These are phyloP conservation scores for Hortaea werneckii DNA, from an alignment of 2,329 filamentous ascomycete species.

Conservation along the genomic window DNA sequence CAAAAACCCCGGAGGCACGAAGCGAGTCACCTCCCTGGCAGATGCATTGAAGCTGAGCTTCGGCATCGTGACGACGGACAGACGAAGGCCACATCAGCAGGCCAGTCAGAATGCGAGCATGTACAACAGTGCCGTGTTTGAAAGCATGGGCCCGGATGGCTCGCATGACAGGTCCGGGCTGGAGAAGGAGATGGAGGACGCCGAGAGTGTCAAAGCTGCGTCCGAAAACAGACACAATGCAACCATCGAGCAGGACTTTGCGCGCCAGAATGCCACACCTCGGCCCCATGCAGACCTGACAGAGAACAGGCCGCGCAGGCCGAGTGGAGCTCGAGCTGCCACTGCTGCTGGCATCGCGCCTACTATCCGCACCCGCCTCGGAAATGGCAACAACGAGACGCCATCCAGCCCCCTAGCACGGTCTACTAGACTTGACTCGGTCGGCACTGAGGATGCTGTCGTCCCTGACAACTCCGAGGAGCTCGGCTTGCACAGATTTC, in stretches of 20 bases:
- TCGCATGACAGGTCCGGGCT: constrained; percentile 24
- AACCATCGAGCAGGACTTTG: constrained; percentile 20
- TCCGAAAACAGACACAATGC: background rate
- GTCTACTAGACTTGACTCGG: constrained; percentile 22
- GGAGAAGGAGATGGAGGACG: constrained; percentile 14
- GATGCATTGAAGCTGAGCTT: constrained; percentile 97
- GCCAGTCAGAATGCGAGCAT: constrained; percentile 42
- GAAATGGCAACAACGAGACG: constrained; percentile 12
- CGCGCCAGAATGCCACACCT: constrained; percentile 9
- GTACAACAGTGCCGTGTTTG: constrained; percentile 68
- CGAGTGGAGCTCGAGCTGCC: constrained; percentile 10
- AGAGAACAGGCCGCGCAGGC: background rate
- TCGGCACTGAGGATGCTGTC: constrained; percentile 5
- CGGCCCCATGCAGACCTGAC: constrained; percentile 8
- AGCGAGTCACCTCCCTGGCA: constrained; percentile 89
- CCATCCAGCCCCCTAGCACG: constrained; percentile 22
- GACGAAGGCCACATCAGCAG: constrained; percentile 38
- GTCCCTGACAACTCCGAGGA: background rate
- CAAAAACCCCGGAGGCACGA: constrained; percentile 95
- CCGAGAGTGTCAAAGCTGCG: constrained; percentile 2
- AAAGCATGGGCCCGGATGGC: constrained; percentile 33
- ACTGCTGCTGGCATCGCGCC: constrained; percentile 10
- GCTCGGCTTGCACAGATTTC: constrained; percentile 8
- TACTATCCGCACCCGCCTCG: constrained; percentile 12
- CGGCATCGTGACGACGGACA: constrained; percentile 84